Evolutionary conservation across 2,329 filamentous ascomycete genomes (phyloP), one percentile per base, ranked within the genome.

Genomic region (Fusarium sp.): DNA sequence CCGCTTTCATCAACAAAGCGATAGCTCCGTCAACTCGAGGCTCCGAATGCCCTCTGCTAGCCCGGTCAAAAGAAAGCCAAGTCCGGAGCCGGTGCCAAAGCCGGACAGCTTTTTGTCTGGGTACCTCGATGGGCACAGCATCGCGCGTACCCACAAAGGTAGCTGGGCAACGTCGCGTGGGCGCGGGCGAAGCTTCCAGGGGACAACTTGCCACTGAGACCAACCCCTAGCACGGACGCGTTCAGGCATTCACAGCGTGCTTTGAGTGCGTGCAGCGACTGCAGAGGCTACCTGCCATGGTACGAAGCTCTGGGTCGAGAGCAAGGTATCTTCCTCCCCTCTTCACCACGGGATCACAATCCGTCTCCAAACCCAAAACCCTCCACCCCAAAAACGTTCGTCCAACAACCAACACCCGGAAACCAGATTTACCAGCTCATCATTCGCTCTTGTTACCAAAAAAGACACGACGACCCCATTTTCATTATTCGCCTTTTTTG

Each of bases 281-380:
- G 10, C 22, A 37, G 35, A 58, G 56, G 56, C 35, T 58, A 58
- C 50, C 24, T 16, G n/a, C 45, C 48, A 29, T 39, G 62, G 29
- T 64, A 64, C 50, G 22, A 24, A 16, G 24, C n/a, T 11, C 14
- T 18, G 9, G 35, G 31, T 39, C n/a, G 14, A 7, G 5, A 24
- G 18, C 61, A n/a, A 64, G 35, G 61, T 64, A 64, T 57, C 35
- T 37, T 37, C 29, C 9, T 31, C 29, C 29, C 57, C 52, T 45
- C 59, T 60, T 60, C 24, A 56, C 61, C 61, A 64, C 61, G 48
- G 61, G 61, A 64, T 64, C 62, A 64, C 62, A 64, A 57, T 57
- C 37, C 35, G 31, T 62, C 50, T 33, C 59, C 10, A 62, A 50
- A 24, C 43, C 43, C 43, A 48, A 48, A 48, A 24, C n/a, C 48